Conservation (phyloP, 2,329 filamentous ascomycete genomes). For the Massarina eburnea region DNA sequence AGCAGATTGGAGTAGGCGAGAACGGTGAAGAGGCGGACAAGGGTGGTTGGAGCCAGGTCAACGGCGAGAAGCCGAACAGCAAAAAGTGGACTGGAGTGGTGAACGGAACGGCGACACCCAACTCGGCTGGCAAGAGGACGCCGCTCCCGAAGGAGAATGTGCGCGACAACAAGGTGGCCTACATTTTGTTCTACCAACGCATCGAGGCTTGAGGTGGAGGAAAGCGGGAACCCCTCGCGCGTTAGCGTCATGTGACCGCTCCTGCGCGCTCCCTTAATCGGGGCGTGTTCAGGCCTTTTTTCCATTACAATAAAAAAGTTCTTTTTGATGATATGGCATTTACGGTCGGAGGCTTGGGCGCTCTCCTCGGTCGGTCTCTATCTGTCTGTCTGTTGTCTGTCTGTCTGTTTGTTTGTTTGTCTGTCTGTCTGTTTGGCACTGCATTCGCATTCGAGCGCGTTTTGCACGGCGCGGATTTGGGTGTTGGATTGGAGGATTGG, state of each 20-base stretch:
- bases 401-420: too few species aligned
- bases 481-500: too few species aligned
- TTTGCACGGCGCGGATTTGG: too few species aligned
- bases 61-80: conserved; percentile 60
- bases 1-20: conserved; percentile 57
- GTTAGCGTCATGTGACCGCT: background rate
- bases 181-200: conserved; percentile 91
- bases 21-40: conserved; percentile 70
- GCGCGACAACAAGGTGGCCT: conserved; percentile 95
- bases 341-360: too few species aligned
- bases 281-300: background rate
- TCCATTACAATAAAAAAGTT: conserved; percentile 11
- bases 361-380: too few species aligned
- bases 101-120: conserved; percentile 64
- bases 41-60: conserved; percentile 82
- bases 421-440: too few species aligned
- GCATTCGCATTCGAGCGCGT: too few species aligned
- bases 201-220: conserved; percentile 47
- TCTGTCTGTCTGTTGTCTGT: too few species aligned
- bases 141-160: conserved; percentile 57
- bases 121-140: conserved; percentile 53
- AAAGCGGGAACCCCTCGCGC: background rate
- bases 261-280: background rate
- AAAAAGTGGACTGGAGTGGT: conserved; percentile 68
- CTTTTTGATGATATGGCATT: conserved; percentile 5